A percentile compares a stretch with the other conserved stretches of the same genome.
phyloP scores from a whole-genome alignment of 176 grass and related monocot genomes.

The Aechmea fasciata region DNA sequence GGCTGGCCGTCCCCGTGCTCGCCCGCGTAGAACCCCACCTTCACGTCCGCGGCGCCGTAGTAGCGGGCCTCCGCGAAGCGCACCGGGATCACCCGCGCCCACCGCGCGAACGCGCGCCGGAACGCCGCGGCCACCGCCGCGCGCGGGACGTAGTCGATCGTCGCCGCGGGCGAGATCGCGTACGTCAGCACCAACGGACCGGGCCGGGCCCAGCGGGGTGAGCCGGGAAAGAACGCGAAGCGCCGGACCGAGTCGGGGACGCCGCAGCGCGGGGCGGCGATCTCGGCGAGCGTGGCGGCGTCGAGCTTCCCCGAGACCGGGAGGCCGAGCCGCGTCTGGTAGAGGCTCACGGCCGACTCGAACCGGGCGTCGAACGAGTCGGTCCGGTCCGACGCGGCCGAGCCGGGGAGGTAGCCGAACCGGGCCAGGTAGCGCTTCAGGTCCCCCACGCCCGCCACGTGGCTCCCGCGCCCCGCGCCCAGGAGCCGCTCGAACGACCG shows the following conservation, averaged over 20 bases:
- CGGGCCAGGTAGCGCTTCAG: no score
- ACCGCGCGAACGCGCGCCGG: constrained; percentile 58
- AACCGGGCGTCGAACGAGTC: no score
- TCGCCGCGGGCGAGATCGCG: constrained; percentile 40
- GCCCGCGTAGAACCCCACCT: constrained; percentile 64
- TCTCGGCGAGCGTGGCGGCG: constrained; percentile 8
- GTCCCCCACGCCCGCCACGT: no score
- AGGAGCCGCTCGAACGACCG: no score
- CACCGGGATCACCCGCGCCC: constrained; percentile 68
- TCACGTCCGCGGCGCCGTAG: constrained; percentile 53
- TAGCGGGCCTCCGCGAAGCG: constrained; percentile 44
- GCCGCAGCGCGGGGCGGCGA: constrained; percentile 17
- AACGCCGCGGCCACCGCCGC: constrained; percentile 45
- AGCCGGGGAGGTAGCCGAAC: no score
- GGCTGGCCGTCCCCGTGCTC: constrained; percentile 80
- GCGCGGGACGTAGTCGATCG: constrained; percentile 40
- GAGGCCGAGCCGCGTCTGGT: no score
- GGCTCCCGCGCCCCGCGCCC: no score
- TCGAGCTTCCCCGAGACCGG: no score
- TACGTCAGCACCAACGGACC: constrained; percentile 58
- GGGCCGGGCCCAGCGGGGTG: constrained; percentile 50
- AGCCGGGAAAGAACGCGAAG: constrained; percentile 59
- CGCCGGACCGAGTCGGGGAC: neutral
- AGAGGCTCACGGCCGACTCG: no score
- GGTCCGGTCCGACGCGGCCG: neutral